phyloP scores from a whole-genome alignment of 768 basidiomycete species.

The Tulasnella sp. region DNA sequence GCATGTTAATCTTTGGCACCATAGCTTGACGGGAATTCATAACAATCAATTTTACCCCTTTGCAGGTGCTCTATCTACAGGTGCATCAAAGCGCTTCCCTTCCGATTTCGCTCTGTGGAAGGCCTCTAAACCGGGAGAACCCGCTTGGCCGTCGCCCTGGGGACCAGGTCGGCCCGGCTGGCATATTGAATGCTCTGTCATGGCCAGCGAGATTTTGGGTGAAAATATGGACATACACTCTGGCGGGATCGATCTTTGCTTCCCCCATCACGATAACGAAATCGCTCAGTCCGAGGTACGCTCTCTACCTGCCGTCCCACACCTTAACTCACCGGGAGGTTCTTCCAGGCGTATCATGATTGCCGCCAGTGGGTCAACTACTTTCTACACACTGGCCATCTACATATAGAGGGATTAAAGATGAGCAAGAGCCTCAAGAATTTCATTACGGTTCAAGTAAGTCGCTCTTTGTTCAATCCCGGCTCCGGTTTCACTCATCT shows the following conservation, averaged over 20 bases:
- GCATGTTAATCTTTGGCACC: slow-evolving; percentile 33
- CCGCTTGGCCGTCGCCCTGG: slow-evolving; percentile 95
- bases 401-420: slow-evolving; percentile 96
- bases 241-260: slow-evolving; percentile 93
- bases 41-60: not conserved
- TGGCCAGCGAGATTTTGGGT: slow-evolving; percentile 88
- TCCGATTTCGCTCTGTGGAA: slow-evolving; percentile 99
- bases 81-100: slow-evolving; percentile 61
- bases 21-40: slow-evolving; percentile 1
- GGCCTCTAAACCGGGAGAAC: slow-evolving; percentile 90
- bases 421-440: slow-evolving; percentile 99
- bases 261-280: slow-evolving; percentile 99
- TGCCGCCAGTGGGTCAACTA: slow-evolving; percentile 96
- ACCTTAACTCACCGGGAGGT: slow-evolving; percentile 19
- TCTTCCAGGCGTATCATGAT: slow-evolving; percentile 81
- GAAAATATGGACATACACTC: slow-evolving; percentile 95
- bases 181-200: slow-evolving; percentile 99
- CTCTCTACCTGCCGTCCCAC: not conserved
- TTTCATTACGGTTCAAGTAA: slow-evolving; percentile 78
- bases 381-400: slow-evolving; percentile 95
- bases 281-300: slow-evolving; percentile 87
- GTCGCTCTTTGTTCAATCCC: slow-evolving; percentile 4
- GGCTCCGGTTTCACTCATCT: not conserved
- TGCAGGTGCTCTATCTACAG: slow-evolving; percentile 49
- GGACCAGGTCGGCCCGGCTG: slow-evolving; percentile 93